A percentile compares a stretch with the other conserved stretches of the same genome.
Conservation (phyloP, 805 yeast species). For the Wickerhamiella allomyrinae region DNA sequence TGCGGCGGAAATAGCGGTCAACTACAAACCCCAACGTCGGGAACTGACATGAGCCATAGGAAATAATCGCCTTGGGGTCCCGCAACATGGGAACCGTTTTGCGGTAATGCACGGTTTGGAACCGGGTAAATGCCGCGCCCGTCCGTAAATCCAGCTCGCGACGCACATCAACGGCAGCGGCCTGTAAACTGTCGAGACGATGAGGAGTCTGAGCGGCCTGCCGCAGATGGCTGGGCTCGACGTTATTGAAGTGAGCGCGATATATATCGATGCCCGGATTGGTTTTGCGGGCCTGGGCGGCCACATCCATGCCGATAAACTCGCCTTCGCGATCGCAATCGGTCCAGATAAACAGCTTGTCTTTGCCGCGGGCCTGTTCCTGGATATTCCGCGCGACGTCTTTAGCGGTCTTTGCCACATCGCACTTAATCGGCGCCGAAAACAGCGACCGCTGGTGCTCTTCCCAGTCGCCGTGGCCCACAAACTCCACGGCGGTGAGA, state of each 20-base stretch:
- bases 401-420: slow-evolving; percentile 29
- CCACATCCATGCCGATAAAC: slow-evolving; percentile 74
- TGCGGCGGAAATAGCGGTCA: slow-evolving; percentile 68
- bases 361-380: slow-evolving; percentile 45
- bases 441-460: slow-evolving; percentile 53
- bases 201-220: slow-evolving; percentile 61
- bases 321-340: slow-evolving; percentile 98
- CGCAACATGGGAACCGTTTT: slow-evolving; percentile 4
- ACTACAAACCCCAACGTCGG: slow-evolving; percentile 96
- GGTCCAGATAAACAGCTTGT: slow-evolving; percentile 82
- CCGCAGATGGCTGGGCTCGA: slow-evolving; percentile 58
- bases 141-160: slow-evolving; percentile 78
- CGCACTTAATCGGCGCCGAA: slow-evolving; percentile 45
- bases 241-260: slow-evolving; percentile 78
- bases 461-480: slow-evolving; percentile 50
- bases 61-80: slow-evolving; percentile 29
- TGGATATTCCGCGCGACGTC: slow-evolving; percentile 53
- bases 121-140: slow-evolving; percentile 79
- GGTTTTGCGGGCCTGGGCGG: slow-evolving; percentile 45
- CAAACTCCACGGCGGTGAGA: slow-evolving; percentile 50
- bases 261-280: slow-evolving; percentile 40
- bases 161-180: slow-evolving; percentile 75
- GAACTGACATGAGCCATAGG: slow-evolving; percentile 91
- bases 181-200: slow-evolving; percentile 48
- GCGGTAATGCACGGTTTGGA: slow-evolving; percentile 39